phyloP scores from a whole-genome alignment of 192 early-diverging fungal species.

The Funneliformis mosseae region DNA sequence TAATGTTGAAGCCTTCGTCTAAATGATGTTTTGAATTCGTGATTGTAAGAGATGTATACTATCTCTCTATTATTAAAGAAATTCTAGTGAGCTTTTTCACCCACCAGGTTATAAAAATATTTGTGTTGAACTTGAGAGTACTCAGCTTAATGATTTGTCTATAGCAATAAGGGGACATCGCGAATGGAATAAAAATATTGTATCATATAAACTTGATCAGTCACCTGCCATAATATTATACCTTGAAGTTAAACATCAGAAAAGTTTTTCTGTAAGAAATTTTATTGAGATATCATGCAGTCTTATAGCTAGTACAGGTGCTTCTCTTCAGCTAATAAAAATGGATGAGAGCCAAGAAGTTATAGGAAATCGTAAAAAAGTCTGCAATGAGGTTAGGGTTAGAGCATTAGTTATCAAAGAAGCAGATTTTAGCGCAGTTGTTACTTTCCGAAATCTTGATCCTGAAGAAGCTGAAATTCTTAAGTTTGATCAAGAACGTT shows the following conservation, averaged over 20 bases:
- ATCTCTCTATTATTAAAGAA: conserved; percentile 6
- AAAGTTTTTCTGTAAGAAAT: neutral
- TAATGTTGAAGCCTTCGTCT: conserved; percentile 10
- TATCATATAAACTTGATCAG: conserved; percentile 17
- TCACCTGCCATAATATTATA: conserved; percentile 15
- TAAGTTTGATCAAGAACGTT: neutral
- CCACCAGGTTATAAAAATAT: neutral
- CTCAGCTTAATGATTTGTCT: no score
- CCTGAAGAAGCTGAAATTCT: neutral
- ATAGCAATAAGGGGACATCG: neutral
- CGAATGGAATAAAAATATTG: conserved; percentile 9
- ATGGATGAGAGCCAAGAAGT: no score
- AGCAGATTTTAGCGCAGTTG: neutral
- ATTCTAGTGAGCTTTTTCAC: neutral
- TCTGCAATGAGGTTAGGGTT: neutral
- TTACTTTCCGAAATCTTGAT: neutral
- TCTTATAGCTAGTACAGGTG: conserved; percentile 19
- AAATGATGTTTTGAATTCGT: neutral
- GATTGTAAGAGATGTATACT: conserved; percentile 11
- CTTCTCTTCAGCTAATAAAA: neutral
- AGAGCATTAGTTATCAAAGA: conserved; percentile 11
- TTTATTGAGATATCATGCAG: conserved; percentile 3
- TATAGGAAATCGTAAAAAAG: neutral
- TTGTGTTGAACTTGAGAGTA: no score
- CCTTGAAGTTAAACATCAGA: conserved; percentile 15